These are phyloP conservation scores for Candida sojae DNA, from an alignment of 1,139 yeast genomes.

Conservation along the genomic window DNA sequence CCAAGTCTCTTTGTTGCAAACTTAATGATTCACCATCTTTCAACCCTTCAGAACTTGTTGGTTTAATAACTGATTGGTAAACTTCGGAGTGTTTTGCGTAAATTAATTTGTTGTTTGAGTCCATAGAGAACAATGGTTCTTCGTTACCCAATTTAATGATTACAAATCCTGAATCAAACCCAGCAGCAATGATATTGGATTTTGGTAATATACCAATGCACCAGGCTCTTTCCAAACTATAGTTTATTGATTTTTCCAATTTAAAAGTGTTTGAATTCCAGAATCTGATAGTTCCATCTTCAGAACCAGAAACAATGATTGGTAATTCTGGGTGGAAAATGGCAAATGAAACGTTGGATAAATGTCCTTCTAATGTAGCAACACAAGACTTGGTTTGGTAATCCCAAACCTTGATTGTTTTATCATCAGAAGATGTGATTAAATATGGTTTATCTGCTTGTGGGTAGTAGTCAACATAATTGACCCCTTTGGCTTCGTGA, in stretches of 20 bases:
- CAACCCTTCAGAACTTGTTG: constrained; percentile 57
- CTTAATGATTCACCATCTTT: constrained; percentile 83
- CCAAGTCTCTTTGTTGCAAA: constrained; percentile 83
- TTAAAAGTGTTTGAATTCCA: constrained; percentile 83
- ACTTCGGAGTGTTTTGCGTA: constrained; percentile 93
- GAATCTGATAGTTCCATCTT: constrained; percentile 76
- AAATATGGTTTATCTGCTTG: constrained; percentile 95
- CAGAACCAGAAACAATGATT: constrained; percentile 78
- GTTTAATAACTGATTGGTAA: constrained; percentile 78
- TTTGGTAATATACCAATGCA: constrained; percentile 80
- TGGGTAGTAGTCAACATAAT: constrained; percentile 95
- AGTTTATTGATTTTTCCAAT: constrained; percentile 86
- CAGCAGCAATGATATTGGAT: constrained; percentile 82
- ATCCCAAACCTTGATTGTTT: constrained; percentile 92
- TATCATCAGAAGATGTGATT: constrained; percentile 91
- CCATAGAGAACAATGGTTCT: constrained; percentile 93
- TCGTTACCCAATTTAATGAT: constrained; percentile 89
- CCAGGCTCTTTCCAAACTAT: constrained; percentile 96
- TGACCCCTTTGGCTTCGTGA: constrained; percentile 91
- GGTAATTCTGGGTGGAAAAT: constrained; percentile 97
- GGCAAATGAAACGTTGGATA: constrained; percentile 93
- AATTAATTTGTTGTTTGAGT: constrained; percentile 84
- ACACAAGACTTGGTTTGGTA: constrained; percentile 96
- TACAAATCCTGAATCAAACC: constrained; percentile 92
- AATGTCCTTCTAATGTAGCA: constrained; percentile 91